Conservation (phyloP, 495 filamentous ascomycete species). For the Trichoderma gamsii region DNA sequence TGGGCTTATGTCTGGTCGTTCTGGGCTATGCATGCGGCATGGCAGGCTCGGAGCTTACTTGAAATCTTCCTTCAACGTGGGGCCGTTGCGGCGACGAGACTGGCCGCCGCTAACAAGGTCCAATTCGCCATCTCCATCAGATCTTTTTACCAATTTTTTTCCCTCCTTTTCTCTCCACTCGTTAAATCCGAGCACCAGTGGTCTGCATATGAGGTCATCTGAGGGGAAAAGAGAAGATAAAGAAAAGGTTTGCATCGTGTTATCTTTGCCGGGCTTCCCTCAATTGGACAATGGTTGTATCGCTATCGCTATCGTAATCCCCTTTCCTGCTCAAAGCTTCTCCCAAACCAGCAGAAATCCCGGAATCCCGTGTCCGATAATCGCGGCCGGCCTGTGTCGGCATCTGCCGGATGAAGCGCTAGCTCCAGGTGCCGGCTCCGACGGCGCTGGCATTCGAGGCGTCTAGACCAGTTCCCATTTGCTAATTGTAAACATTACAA, state of each 20-base stretch:
- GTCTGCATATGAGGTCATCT: no score
- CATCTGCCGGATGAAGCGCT: not conserved
- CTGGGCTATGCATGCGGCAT: no score
- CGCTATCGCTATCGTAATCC: no score
- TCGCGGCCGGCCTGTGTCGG: conserved; percentile 12
- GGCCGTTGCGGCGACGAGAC: conserved; percentile 1
- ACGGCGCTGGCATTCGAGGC: not conserved
- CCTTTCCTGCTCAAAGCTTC: no score
- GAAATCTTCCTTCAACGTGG: not conserved
- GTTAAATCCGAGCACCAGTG: no score
- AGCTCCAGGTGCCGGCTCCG: not conserved
- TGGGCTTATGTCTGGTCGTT: no score
- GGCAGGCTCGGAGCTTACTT: not conserved
- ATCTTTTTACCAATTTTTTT: not conserved
- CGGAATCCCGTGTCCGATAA: conserved; percentile 3
- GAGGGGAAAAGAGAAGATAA: no score
- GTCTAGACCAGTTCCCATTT: not conserved
- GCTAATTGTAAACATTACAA: not conserved
- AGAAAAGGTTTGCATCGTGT: no score
- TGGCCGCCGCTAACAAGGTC: not conserved
- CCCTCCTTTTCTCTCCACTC: not conserved
- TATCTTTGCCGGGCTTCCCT: no score
- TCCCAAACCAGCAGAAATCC: not conserved
- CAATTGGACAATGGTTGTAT: no score
- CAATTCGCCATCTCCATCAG: not conserved